A percentile compares a stretch with the other conserved stretches of the same genome.
phyloP scores from a whole-genome alignment of 192 early-diverging fungal species.

The Coemansia sp. region DNA sequence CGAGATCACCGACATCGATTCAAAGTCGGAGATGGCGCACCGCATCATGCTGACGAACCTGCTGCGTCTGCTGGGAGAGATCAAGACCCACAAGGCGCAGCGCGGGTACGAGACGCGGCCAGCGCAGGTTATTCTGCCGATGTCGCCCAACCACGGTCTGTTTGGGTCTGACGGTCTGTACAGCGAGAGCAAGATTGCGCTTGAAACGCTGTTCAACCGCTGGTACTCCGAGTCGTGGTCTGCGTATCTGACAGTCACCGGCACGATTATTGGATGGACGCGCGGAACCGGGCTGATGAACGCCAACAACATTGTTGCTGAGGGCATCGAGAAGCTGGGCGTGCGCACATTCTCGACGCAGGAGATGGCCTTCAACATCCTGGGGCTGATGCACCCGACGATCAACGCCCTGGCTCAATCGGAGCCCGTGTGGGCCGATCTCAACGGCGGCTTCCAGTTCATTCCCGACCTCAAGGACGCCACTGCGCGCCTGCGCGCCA shows the following conservation, averaged over 20 bases:
- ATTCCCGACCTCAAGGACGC: constrained; percentile 84
- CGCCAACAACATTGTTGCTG: constrained; percentile 89
- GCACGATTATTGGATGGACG: constrained; percentile 96
- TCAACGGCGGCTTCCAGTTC: constrained; percentile 92
- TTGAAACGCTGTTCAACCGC: constrained; percentile 93
- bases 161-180: constrained; percentile 94
- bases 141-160: constrained; percentile 96
- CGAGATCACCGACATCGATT: constrained; percentile 87
- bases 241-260: constrained; percentile 85
- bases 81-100: constrained; percentile 85
- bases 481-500: constrained; percentile 70
- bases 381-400: constrained; percentile 86
- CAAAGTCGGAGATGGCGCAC: constrained; percentile 89
- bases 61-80: constrained; percentile 81
- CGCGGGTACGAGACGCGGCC: constrained; percentile 87
- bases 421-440: constrained; percentile 92
- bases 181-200: constrained; percentile 91
- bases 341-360: constrained; percentile 91
- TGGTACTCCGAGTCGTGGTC: constrained; percentile 93
- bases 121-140: constrained; percentile 85
- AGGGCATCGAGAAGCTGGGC: constrained; percentile 90
- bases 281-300: constrained; percentile 96
- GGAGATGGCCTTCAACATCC: constrained; percentile 97
- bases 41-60: constrained; percentile 96
- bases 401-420: constrained; percentile 75